Evolutionary conservation across 805 yeast species (phyloP).

Genomic region (Torulaspora maleeae): DNA sequence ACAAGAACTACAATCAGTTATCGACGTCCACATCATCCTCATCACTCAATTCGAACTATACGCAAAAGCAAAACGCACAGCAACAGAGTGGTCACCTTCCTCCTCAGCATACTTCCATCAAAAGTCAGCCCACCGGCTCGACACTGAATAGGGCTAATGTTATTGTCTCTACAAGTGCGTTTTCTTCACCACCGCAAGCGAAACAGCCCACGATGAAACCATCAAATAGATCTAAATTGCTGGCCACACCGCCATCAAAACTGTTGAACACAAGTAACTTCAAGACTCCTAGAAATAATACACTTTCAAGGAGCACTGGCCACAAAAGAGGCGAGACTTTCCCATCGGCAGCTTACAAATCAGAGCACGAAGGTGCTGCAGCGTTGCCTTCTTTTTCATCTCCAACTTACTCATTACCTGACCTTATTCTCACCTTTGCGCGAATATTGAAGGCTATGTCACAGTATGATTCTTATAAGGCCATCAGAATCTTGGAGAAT

Average conservation of each 20-base stretch:
- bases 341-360: slow-evolving; percentile 4
- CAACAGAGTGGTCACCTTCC: slow-evolving; percentile 5
- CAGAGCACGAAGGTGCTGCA: slow-evolving; percentile 8
- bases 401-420: slow-evolving; percentile 11
- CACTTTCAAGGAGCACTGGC: slow-evolving; percentile 2
- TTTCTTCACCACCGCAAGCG: slow-evolving; percentile 13
- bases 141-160: slow-evolving; percentile 18
- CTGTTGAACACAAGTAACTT: slow-evolving; percentile 16
- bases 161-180: slow-evolving; percentile 14
- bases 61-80: slow-evolving; percentile 9
- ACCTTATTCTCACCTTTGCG: slow-evolving; percentile 20
- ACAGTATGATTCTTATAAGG: slow-evolving; percentile 72
- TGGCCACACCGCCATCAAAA: slow-evolving; percentile 32
- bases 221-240: slow-evolving; percentile 15
- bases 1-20: slow-evolving; percentile 10
- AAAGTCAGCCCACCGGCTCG: slow-evolving; percentile 17
- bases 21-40: slow-evolving; percentile 10
- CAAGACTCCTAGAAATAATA: slow-evolving; percentile 23
- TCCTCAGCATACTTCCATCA: slow-evolving; percentile 11
- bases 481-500: slow-evolving; percentile 58
- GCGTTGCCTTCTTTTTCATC: slow-evolving; percentile 1
- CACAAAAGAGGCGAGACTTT: slow-evolving; percentile 8
- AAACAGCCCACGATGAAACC: slow-evolving; percentile 16
- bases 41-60: slow-evolving; percentile 1
- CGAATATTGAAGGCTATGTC: slow-evolving; percentile 21